Conservation (phyloP, 306 rosid species). For the Nissolia schottii region DNA sequence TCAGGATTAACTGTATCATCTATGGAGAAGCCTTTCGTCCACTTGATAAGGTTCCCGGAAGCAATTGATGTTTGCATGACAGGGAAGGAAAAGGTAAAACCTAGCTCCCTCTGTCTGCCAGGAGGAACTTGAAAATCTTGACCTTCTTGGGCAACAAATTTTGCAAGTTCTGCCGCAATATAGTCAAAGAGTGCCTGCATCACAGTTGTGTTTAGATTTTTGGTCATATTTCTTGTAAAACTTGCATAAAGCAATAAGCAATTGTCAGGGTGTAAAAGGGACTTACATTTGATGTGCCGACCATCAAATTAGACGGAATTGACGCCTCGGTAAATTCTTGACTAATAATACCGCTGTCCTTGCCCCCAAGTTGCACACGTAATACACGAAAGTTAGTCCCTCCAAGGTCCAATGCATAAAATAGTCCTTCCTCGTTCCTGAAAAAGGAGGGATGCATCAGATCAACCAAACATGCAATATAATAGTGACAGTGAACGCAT, state of each 20-base stretch:
- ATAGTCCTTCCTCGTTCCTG: conserved; percentile 85
- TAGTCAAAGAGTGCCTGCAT: conserved; percentile 86
- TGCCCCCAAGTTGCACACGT: conserved; percentile 88
- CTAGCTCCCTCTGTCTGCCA: conserved; percentile 88
- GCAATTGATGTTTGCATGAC: conserved; percentile 76
- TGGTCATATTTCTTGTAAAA: conserved; percentile 14
- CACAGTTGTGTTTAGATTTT: conserved; percentile 22
- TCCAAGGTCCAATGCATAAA: conserved; percentile 94
- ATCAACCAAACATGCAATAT: not conserved
- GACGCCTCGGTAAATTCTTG: conserved; percentile 80
- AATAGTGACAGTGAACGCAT: too few relatives aligned
- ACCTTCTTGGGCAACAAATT: conserved; percentile 78
- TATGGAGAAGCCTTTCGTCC: conserved; percentile 96
- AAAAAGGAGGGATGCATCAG: not conserved
- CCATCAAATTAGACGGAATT: conserved; percentile 77
- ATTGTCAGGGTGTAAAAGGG: not conserved
- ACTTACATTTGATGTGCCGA: conserved; percentile 72
- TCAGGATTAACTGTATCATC: conserved; percentile 52
- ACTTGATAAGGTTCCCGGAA: conserved; percentile 84
- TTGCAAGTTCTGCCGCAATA: conserved; percentile 74
- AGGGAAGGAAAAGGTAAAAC: conserved; percentile 97
- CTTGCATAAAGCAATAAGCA: not conserved
- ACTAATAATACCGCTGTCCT: conserved; percentile 45
- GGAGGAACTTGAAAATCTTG: conserved; percentile 60
- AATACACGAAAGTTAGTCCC: conserved; percentile 96